These are phyloP conservation scores for Daedaleopsis sinensis DNA, from an alignment of 768 basidiomycete species.

Conservation along the genomic window DNA sequence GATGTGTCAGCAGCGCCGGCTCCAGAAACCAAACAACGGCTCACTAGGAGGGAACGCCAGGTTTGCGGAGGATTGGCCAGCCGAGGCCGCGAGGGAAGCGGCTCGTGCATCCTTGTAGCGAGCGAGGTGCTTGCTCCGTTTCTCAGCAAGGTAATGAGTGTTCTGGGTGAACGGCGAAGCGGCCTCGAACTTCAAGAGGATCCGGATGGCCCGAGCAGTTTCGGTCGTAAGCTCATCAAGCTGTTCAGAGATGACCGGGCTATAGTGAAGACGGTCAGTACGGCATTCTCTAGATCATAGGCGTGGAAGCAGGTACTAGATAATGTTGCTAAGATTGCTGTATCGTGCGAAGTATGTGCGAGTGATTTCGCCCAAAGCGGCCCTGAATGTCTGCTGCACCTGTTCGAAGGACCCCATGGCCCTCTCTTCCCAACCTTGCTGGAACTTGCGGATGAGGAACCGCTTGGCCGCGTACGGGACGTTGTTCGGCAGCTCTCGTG, in stretches of 20 bases:
- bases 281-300: too few relatives aligned
- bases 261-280: neutral
- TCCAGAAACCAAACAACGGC: too few relatives aligned
- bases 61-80: too few relatives aligned
- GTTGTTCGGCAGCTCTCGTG: conserved; percentile 22
- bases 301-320: conserved; percentile 34
- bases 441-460: conserved; percentile 41
- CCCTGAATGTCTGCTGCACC: conserved; percentile 35
- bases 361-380: conserved; percentile 34
- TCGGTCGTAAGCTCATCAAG: conserved; percentile 2
- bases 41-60: too few relatives aligned
- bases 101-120: conserved; percentile 41
- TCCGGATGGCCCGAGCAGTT: conserved; percentile 2
- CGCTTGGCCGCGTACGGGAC: conserved; percentile 47
- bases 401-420: conserved; percentile 36
- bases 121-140: conserved; percentile 39
- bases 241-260: conserved; percentile 19
- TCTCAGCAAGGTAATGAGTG: conserved; percentile 38
- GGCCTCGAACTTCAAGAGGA: conserved; percentile 21
- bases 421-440: conserved; percentile 39
- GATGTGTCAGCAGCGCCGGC: too few relatives aligned
- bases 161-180: conserved; percentile 44
- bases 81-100: too few relatives aligned
- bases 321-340: conserved; percentile 32
- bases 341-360: conserved; percentile 45